phyloP scores from a whole-genome alignment of 768 basidiomycete species.

The Boletus coccyginus region DNA sequence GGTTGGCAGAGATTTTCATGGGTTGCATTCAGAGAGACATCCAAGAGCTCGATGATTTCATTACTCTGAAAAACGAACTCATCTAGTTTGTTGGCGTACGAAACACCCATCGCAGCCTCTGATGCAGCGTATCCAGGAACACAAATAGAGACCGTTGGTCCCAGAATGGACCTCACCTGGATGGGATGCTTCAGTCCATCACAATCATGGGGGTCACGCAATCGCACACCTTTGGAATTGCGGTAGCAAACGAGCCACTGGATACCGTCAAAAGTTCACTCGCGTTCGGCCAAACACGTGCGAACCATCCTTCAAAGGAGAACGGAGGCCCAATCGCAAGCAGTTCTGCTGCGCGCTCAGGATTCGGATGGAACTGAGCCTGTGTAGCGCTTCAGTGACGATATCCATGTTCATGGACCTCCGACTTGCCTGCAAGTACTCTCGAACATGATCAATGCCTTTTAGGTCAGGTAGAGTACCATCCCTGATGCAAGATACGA shows the following conservation, averaged over 20 bases:
- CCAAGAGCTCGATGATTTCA: slow-evolving; percentile 17
- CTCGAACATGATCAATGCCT: slow-evolving; percentile 7
- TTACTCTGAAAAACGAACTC: slow-evolving; percentile 3
- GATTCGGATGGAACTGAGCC: slow-evolving; percentile 12
- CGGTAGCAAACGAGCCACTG: slow-evolving; percentile 8
- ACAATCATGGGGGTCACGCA: neutral
- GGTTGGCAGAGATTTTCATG: slow-evolving; percentile 12
- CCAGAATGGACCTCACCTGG: slow-evolving; percentile 15
- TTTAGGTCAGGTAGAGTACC: slow-evolving; percentile 17
- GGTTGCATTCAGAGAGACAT: slow-evolving; percentile 3
- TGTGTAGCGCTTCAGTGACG: neutral
- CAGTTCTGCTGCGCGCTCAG: slow-evolving; percentile 16
- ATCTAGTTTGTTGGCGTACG: slow-evolving; percentile 1
- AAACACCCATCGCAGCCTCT: slow-evolving; percentile 1
- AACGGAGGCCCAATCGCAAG: slow-evolving; percentile 10
- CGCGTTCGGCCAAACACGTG: slow-evolving; percentile 14
- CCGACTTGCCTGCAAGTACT: slow-evolving; percentile 9
- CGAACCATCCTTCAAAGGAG: slow-evolving; percentile 12
- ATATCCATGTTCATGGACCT: too few species aligned
- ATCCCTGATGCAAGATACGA: slow-evolving; percentile 13
- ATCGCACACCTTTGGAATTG: slow-evolving; percentile 11
- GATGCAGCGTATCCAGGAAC: slow-evolving; percentile 10
- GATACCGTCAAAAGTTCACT: neutral
- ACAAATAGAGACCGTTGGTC: neutral
- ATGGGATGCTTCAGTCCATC: neutral